phyloP scores from a whole-genome alignment of 352 stramenopile species.

The Pythium myriotylum region DNA sequence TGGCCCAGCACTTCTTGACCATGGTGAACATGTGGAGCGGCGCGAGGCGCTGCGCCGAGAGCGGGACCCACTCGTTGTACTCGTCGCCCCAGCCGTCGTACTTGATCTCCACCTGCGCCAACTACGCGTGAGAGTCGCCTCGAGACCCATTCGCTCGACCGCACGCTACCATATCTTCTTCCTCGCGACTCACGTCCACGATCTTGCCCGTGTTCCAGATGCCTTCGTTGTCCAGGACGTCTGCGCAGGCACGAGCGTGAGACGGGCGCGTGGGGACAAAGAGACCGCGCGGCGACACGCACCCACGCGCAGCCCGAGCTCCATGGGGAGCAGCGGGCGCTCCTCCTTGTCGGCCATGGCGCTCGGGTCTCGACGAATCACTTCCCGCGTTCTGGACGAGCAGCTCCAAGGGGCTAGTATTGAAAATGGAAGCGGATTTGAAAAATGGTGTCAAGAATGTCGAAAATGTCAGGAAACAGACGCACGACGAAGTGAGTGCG shows the following conservation, averaged over 20 bases:
- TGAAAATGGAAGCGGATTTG: neutral
- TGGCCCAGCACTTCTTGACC: slow-evolving; percentile 87
- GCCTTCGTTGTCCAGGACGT: slow-evolving; percentile 80
- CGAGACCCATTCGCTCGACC: neutral
- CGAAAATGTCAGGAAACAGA: slow-evolving; percentile 4
- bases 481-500: too few species aligned
- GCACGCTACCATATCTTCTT: slow-evolving; percentile 46
- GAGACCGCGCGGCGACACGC: slow-evolving; percentile 18
- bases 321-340: slow-evolving; percentile 50
- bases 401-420: slow-evolving; percentile 3
- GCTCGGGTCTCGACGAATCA: neutral
- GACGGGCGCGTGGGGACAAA: neutral
- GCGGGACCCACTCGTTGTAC: slow-evolving; percentile 77
- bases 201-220: slow-evolving; percentile 84
- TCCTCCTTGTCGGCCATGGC: slow-evolving; percentile 29
- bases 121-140: neutral
- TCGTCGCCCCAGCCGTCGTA: slow-evolving; percentile 85
- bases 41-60: slow-evolving; percentile 59
- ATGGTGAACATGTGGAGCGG: slow-evolving; percentile 83
- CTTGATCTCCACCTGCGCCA: slow-evolving; percentile 68
- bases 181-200: slow-evolving; percentile 65
- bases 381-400: neutral
- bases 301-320: slow-evolving; percentile 74
- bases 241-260: slow-evolving; percentile 24
- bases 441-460: slow-evolving; percentile 10